A percentile compares a stretch with the other conserved stretches of the same genome.
phyloP scores from a whole-genome alignment of 2,329 filamentous ascomycete species.

The Cercospora zeina region DNA sequence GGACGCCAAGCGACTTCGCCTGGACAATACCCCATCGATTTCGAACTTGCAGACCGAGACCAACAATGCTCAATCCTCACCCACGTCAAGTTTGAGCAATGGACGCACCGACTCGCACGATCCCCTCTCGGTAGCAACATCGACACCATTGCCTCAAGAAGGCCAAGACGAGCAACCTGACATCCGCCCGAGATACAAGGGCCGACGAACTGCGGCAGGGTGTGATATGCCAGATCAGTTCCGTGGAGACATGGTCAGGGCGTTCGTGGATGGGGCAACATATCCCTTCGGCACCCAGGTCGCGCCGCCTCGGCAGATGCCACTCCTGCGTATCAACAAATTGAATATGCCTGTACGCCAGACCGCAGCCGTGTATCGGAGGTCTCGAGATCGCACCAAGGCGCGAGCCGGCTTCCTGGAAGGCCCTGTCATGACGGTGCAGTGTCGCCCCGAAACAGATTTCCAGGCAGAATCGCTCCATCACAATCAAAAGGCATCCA shows the following conservation, averaged over 20 bases:
- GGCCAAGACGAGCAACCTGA: constrained; percentile 18
- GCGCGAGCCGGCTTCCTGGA: constrained; percentile 58
- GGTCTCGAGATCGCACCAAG: constrained; percentile 54
- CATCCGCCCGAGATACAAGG: constrained; percentile 51
- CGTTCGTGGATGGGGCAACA: constrained; percentile 58
- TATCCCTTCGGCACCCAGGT: constrained; percentile 61
- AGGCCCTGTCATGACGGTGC: constrained; percentile 58
- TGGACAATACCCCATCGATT: constrained; percentile 23
- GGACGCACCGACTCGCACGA: neutral
- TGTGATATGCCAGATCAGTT: constrained; percentile 60
- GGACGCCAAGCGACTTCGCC: constrained; percentile 33
- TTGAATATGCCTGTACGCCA: constrained; percentile 60
- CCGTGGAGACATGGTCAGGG: constrained; percentile 57
- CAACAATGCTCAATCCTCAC: neutral
- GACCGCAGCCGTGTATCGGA: constrained; percentile 55
- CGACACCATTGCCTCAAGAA: constrained; percentile 10
- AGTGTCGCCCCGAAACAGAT: constrained; percentile 56
- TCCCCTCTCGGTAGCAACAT: neutral
- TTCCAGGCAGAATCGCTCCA: constrained; percentile 43
- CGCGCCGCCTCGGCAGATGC: constrained; percentile 48
- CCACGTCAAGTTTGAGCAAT: neutral
- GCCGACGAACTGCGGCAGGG: constrained; percentile 59
- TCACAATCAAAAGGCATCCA: constrained; percentile 33
- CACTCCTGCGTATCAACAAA: constrained; percentile 44
- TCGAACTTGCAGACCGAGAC: constrained; percentile 16